phyloP scores from a whole-genome alignment of 1,284 basidiomycete genomes.

The Spongispora temasekensis region DNA sequence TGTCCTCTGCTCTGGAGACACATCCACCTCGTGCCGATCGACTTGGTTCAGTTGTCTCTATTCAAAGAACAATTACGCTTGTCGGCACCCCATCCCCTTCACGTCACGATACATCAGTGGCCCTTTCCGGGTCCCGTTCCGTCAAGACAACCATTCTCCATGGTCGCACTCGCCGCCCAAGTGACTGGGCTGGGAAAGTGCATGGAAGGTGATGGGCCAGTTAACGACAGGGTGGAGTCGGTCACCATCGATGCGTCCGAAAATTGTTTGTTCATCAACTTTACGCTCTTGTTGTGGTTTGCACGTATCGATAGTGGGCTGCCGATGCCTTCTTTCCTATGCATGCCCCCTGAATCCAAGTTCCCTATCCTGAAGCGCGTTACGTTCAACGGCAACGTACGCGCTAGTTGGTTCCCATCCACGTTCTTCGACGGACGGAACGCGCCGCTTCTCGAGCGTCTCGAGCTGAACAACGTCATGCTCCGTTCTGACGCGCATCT shows the following conservation, averaged over 20 bases:
- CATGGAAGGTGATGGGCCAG: slow-evolving; percentile 4
- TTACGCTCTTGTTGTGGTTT: slow-evolving; percentile 19
- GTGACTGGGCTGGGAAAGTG: too few species aligned
- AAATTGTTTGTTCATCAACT: slow-evolving; percentile 18
- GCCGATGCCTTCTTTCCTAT: too few species aligned
- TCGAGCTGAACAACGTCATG: slow-evolving; percentile 21
- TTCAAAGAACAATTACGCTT: slow-evolving; percentile 19
- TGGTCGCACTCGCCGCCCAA: slow-evolving; percentile 18
- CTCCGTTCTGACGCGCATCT: slow-evolving; percentile 9
- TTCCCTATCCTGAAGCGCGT: slow-evolving; percentile 14
- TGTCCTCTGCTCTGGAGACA: slow-evolving; percentile 24
- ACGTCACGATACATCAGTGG: slow-evolving; percentile 22
- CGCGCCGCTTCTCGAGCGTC: slow-evolving; percentile 13
- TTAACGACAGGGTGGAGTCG: slow-evolving; percentile 15
- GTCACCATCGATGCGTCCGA: slow-evolving; percentile 17
- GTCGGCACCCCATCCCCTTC: slow-evolving; percentile 16
- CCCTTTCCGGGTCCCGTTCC: slow-evolving; percentile 14
- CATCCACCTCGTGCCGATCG: slow-evolving; percentile 16
- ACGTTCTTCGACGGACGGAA: slow-evolving; percentile 23
- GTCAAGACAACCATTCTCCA: slow-evolving; percentile 10
- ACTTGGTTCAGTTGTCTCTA: slow-evolving; percentile 7
- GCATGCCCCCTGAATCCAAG: too few species aligned
- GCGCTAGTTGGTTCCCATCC: slow-evolving; percentile 22
- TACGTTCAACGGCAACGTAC: slow-evolving; percentile 13
- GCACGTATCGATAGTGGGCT: too few species aligned